These are phyloP conservation scores for Hortiboletus rubellus DNA, from an alignment of 1,284 basidiomycete genomes.

Conservation along the genomic window DNA sequence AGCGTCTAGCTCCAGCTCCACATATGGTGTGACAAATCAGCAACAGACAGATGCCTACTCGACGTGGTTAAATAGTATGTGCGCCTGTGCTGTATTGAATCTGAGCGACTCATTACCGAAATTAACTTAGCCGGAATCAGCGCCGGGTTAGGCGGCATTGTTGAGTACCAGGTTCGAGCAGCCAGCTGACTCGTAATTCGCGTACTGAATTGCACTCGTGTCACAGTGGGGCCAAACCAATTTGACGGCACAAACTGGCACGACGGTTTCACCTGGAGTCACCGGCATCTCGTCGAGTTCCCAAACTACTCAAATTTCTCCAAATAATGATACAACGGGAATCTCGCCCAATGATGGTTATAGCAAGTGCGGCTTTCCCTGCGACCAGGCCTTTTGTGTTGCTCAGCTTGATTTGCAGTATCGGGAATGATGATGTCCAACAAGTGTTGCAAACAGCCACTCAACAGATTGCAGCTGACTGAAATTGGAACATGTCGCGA, in stretches of 20 bases:
- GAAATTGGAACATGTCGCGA: conserved; percentile 1
- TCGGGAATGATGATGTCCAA: conserved; percentile 25
- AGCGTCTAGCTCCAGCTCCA: conserved; percentile 22
- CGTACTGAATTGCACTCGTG: conserved; percentile 10
- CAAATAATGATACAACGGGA: conserved; percentile 40
- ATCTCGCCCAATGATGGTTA: conserved; percentile 68
- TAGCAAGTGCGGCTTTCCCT: conserved; percentile 29
- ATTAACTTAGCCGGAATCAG: conserved; percentile 41
- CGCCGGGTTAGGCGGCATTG: conserved; percentile 49
- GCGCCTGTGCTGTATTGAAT: not conserved
- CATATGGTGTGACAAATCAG: conserved; percentile 49
- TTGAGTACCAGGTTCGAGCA: conserved; percentile 57
- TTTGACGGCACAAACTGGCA: conserved; percentile 45
- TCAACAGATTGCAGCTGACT: conserved; percentile 30
- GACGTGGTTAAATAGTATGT: conserved; percentile 51
- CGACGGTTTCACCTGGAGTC: conserved; percentile 37
- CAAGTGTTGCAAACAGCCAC: conserved; percentile 22
- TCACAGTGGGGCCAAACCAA: conserved; percentile 54
- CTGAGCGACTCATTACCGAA: conserved; percentile 1
- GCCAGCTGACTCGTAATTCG: not conserved
- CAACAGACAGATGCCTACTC: conserved; percentile 54
- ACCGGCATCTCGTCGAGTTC: conserved; percentile 33
- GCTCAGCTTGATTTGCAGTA: conserved; percentile 19
- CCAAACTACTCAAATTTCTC: conserved; percentile 36
- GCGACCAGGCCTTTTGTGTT: not conserved